phyloP scores from a whole-genome alignment of 352 stramenopile genomes.

The Globisporangium solare region DNA sequence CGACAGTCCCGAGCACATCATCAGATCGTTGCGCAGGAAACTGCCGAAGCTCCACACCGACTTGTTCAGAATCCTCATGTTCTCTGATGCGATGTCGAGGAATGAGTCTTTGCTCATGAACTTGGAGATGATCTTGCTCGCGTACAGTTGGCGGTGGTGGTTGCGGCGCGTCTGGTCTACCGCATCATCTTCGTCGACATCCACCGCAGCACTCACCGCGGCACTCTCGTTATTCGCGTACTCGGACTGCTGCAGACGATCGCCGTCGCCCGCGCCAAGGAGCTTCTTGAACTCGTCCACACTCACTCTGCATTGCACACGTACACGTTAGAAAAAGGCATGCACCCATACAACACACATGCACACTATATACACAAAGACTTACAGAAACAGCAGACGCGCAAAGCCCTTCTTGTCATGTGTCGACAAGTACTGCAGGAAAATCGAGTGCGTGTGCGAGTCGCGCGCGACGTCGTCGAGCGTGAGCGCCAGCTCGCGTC shows the following conservation, averaged over 20 bases:
- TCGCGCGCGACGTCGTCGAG: conserved; percentile 73
- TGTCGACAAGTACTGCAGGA: conserved; percentile 71
- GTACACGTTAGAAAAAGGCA: not conserved
- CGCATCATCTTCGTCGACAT: conserved; percentile 15
- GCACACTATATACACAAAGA: conserved; percentile 3
- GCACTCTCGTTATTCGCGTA: conserved; percentile 7
- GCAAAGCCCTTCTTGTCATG: conserved; percentile 70
- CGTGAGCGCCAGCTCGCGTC: conserved; percentile 23
- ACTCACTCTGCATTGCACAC: conserved; percentile 40
- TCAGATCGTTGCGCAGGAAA: conserved; percentile 67
- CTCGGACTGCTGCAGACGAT: conserved; percentile 3
- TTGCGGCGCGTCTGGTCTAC: conserved; percentile 19
- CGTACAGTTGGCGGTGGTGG: conserved; percentile 59
- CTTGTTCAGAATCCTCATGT: conserved; percentile 74
- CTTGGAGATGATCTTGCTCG: conserved; percentile 84
- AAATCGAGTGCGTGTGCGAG: conserved; percentile 72
- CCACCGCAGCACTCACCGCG: conserved; percentile 2
- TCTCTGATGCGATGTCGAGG: conserved; percentile 74
- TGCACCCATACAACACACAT: not conserved
- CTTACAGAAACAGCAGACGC: conserved; percentile 72
- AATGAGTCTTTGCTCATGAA: conserved; percentile 84
- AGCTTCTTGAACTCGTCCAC: conserved; percentile 88
- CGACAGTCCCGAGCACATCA: conserved; percentile 65
- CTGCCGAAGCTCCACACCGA: conserved; percentile 76
- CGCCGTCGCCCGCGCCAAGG: conserved; percentile 17